phyloP scores from a whole-genome alignment of 805 yeast species.

The Saitoella complicata region DNA sequence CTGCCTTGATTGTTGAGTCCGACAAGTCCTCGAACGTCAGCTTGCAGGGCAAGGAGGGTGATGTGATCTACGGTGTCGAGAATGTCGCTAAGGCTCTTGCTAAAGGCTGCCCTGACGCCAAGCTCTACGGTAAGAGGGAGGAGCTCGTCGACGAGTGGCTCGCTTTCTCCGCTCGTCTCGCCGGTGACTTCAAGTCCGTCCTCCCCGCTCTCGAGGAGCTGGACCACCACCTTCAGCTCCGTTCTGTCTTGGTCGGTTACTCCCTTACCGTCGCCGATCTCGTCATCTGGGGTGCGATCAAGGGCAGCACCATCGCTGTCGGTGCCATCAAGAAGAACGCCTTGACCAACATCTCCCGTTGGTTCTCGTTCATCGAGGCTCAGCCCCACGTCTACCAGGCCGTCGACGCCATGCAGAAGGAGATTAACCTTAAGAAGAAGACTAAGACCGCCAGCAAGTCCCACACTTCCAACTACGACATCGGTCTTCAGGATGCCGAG shows the following conservation, averaged over 20 bases:
- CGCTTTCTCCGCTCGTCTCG: neutral
- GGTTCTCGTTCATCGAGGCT: conserved; percentile 68
- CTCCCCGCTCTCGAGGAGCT: conserved; percentile 61
- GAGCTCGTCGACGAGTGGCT: neutral
- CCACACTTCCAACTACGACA: conserved; percentile 90
- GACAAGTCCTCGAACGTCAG: conserved; percentile 22
- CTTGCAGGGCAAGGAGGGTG: conserved; percentile 30
- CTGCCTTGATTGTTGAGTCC: neutral
- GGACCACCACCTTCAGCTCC: conserved; percentile 69
- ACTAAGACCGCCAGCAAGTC: conserved; percentile 47
- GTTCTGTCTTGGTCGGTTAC: conserved; percentile 62
- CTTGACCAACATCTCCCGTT: conserved; percentile 76
- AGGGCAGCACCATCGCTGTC: conserved; percentile 87
- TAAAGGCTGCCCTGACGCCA: conserved; percentile 33
- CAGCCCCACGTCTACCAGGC: conserved; percentile 53
- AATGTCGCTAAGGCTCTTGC: conserved; percentile 35
- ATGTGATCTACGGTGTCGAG: conserved; percentile 23
- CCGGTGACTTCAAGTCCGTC: conserved; percentile 62
- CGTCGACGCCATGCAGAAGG: conserved; percentile 48
- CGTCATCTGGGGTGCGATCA: conserved; percentile 81
- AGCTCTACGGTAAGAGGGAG: neutral
- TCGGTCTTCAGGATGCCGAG: conserved; percentile 78
- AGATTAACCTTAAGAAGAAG: conserved; percentile 48
- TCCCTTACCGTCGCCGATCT: conserved; percentile 62
- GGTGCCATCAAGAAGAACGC: conserved; percentile 65